Evolutionary conservation across 1,284 basidiomycete genomes (phyloP).

Genomic region (Xerocomus cyaneibrunnescens): DNA sequence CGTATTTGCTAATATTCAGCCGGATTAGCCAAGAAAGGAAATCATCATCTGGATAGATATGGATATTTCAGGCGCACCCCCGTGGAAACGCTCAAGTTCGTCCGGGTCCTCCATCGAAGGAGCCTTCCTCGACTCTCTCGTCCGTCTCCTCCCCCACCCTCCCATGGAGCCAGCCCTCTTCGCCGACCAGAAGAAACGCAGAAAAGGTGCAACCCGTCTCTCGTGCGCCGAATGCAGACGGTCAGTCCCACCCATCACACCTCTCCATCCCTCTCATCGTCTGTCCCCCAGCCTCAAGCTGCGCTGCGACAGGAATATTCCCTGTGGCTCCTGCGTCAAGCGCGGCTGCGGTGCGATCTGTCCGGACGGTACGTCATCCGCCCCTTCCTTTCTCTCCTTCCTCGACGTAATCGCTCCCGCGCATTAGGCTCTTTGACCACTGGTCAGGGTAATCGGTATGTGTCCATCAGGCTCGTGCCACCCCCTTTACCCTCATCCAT

Average conservation of each 20-base stretch:
- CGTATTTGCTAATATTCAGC: slow-evolving; percentile 14
- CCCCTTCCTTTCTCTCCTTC: slow-evolving; percentile 5
- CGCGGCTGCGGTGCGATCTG: slow-evolving; percentile 76
- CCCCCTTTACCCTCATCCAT: slow-evolving; percentile 5
- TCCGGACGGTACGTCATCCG: slow-evolving; percentile 45
- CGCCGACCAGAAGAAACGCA: slow-evolving; percentile 58
- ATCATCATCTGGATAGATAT: slow-evolving; percentile 11
- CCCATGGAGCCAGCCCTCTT: slow-evolving; percentile 36
- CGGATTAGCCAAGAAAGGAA: slow-evolving; percentile 25
- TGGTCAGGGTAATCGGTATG: slow-evolving; percentile 75
- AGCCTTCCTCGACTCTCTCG: slow-evolving; percentile 5
- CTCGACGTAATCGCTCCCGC: slow-evolving; percentile 21
- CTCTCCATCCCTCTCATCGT: not conserved
- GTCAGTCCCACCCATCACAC: slow-evolving; percentile 28
- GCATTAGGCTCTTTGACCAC: slow-evolving; percentile 67
- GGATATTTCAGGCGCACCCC: slow-evolving; percentile 16
- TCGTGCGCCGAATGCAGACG: slow-evolving; percentile 77
- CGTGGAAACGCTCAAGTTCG: slow-evolving; percentile 23
- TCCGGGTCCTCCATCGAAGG: slow-evolving; percentile 17
- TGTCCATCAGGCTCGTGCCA: slow-evolving; percentile 4
- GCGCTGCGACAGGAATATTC: slow-evolving; percentile 63
- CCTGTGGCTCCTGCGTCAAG: slow-evolving; percentile 41
- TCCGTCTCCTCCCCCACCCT: slow-evolving; percentile 3
- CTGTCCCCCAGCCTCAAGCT: slow-evolving; percentile 57
- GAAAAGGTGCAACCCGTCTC: slow-evolving; percentile 72